Evolutionary conservation across 2,329 filamentous ascomycete genomes (phyloP).

Genomic region (Epichloe brachyelytri): DNA sequence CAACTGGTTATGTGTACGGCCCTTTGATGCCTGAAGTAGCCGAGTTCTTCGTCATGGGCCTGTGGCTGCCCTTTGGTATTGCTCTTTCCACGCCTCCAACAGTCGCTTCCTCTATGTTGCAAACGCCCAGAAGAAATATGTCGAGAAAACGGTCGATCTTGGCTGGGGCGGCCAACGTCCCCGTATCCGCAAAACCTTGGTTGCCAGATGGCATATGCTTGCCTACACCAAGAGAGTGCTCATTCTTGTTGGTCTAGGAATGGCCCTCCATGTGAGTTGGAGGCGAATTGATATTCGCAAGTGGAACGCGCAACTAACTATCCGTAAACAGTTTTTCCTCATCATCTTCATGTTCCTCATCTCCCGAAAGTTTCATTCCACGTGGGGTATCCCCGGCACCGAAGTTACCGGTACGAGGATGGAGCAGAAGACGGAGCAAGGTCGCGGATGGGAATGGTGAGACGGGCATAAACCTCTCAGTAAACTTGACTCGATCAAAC

Average conservation of each 20-base stretch:
- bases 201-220: slow-evolving; percentile 25
- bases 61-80: slow-evolving; percentile 51
- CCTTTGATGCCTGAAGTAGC: slow-evolving; percentile 34
- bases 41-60: slow-evolving; percentile 56
- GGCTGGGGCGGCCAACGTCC: slow-evolving; percentile 6
- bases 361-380: slow-evolving; percentile 51
- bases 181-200: slow-evolving; percentile 14
- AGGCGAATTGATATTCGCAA: background rate
- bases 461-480: background rate
- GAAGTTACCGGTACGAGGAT: slow-evolving; percentile 44
- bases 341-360: slow-evolving; percentile 48
- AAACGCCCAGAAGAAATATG: slow-evolving; percentile 35
- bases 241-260: slow-evolving; percentile 37
- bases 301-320: background rate
- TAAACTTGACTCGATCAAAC: background rate
- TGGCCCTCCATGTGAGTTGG: slow-evolving; percentile 39
- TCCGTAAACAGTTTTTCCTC: slow-evolving; percentile 35
- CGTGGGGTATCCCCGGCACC: slow-evolving; percentile 47
- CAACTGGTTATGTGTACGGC: slow-evolving; percentile 26
- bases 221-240: slow-evolving; percentile 37
- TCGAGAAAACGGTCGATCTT: slow-evolving; percentile 8
- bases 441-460: slow-evolving; percentile 53
- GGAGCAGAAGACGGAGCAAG: slow-evolving; percentile 32
- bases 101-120: slow-evolving; percentile 47
- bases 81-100: slow-evolving; percentile 54